Base-by-base conservation (phyloP, 352 stramenopile species). In the Globisporangium irregulare region DNA sequence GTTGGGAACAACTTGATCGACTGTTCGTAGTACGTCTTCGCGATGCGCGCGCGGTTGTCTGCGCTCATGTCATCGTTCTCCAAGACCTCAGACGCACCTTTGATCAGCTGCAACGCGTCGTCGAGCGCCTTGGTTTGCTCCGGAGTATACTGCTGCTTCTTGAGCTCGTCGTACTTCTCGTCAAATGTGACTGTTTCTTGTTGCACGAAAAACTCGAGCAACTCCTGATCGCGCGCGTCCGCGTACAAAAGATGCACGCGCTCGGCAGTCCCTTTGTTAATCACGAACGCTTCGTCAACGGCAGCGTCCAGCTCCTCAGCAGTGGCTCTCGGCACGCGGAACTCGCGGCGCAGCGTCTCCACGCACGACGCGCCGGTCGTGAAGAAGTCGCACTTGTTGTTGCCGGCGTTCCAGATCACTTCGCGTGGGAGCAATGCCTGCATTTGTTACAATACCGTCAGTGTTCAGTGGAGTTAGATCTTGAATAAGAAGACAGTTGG, bases 371-470 rank as follows among this genome's bases (percentile, higher is more conserved):
- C 70, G n/a, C 81, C 60, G 18, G 69, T 79, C 12, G 64, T 66
- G 69, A 81, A 93, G 64, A 93, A 92, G 64, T 93, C 86, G 64
- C 78, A 81, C 61, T 78, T 81, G 50, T 76, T 77, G n/a, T 64
- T 43, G 22, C 81, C 79, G 9, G 66, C 64, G 3, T 72, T 75
- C 83, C 83, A 92, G 62, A 82, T 73, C 3, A 93, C 68, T 54
- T 88, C 78, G 18, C 79, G 82, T 9, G 86, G 83, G 18, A 93
- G 73, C 32, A 92, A 65, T 55, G 84, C 84, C 81, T 89, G 53
- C n/a, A 61, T 9, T 20, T 34, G 32, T 53, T 50, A 50, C 7
- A 59, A 27, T 46, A 50, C 65, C 22, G 60, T 20, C 41, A 56
- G 0, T 20, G 5, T 6, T 51, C 32, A 36, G 27, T 32, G 27